A percentile compares a stretch with the other conserved stretches of the same genome.
These are phyloP conservation scores for Termitomyces sp. DNA, from an alignment of 768 basidiomycete species.

Conservation along the genomic window DNA sequence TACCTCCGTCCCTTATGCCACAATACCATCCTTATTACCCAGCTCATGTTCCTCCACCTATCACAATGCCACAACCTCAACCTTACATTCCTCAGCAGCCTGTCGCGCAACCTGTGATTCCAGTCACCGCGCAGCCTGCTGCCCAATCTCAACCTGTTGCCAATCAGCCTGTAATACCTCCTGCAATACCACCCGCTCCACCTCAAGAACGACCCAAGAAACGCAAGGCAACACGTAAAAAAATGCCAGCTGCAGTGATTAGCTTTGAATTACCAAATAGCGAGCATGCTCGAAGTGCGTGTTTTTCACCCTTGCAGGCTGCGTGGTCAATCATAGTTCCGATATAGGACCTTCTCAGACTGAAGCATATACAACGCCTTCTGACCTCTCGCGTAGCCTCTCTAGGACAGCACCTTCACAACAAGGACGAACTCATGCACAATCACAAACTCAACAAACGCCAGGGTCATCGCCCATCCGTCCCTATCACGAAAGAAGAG, in stretches of 20 bases:
- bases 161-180: background rate
- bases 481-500: background rate
- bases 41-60: background rate
- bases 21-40: slow-evolving; percentile 9
- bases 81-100: slow-evolving; percentile 1
- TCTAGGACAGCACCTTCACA: background rate
- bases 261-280: background rate
- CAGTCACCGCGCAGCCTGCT: background rate
- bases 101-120: background rate
- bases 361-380: background rate
- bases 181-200: background rate
- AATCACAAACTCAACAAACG: background rate
- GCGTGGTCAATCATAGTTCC: background rate
- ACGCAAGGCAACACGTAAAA: background rate
- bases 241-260: slow-evolving; percentile 4
- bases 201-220: slow-evolving; percentile 3
- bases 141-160: background rate
- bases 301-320: background rate
- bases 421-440: background rate
- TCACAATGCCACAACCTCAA: slow-evolving; percentile 11
- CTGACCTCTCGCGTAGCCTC: slow-evolving; percentile 4
- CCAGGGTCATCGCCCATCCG: background rate
- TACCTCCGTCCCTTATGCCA: background rate
- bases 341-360: background rate
- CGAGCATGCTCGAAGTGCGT: slow-evolving; percentile 4